A percentile compares a stretch with the other conserved stretches of the same genome.
Evolutionary conservation across 805 yeast species (phyloP).

Genomic region (Hanseniaspora pseudoguilliermondii): DNA sequence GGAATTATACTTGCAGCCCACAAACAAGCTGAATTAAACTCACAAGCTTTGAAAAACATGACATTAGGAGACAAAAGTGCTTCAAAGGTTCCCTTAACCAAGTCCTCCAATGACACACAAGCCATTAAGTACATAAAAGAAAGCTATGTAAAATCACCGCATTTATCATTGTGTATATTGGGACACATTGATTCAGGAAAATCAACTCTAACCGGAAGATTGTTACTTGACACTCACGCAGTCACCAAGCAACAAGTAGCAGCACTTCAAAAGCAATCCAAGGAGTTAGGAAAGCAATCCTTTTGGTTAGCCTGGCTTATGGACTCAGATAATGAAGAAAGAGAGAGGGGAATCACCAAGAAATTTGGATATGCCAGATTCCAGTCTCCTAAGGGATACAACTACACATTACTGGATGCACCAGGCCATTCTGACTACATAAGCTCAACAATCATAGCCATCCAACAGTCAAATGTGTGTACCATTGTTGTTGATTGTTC

Average conservation of each 20-base stretch:
- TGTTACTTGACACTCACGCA: constrained; percentile 82
- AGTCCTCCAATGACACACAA: constrained; percentile 15
- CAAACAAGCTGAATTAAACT: constrained; percentile 29
- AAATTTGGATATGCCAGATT: constrained; percentile 96
- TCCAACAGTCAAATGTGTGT: constrained; percentile 98
- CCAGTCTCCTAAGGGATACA: constrained; percentile 74
- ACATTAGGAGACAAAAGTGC: constrained; percentile 3
- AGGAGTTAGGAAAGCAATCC: constrained; percentile 96
- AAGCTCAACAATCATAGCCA: constrained; percentile 97
- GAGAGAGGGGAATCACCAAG: constrained; percentile 96
- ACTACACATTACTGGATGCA: constrained; percentile 95
- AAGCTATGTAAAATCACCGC: constrained; percentile 79
- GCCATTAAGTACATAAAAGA: constrained; percentile 29
- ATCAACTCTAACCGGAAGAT: constrained; percentile 96
- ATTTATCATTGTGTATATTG: constrained; percentile 89
- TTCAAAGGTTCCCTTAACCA: constrained; percentile 8
- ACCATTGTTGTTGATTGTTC: constrained; percentile 91
- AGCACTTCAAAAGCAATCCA: constrained; percentile 92
- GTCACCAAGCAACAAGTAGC: constrained; percentile 95
- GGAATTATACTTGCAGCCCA: constrained; percentile 55
- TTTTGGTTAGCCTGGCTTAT: constrained; percentile 98
- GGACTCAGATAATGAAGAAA: constrained; percentile 97
- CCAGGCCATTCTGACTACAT: constrained; percentile 99
- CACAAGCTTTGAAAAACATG: constrained; percentile 20
- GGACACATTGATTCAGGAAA: constrained; percentile 99